Conservation (phyloP, 805 yeast species). For the Sugiyamaella marilandica region DNA sequence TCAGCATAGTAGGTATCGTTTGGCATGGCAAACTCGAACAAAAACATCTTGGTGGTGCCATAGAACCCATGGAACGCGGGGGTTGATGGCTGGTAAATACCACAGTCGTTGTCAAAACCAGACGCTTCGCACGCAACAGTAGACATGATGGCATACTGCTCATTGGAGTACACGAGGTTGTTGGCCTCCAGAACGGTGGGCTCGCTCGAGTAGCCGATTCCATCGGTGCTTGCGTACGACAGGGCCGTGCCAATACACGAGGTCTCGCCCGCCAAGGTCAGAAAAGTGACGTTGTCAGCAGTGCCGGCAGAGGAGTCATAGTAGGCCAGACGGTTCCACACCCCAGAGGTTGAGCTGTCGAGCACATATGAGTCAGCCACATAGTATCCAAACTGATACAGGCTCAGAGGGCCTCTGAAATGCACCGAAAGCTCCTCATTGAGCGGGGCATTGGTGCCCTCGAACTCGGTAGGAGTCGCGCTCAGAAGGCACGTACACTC, state of each 20-base stretch:
- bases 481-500: neutral
- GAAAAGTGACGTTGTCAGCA: slow-evolving; percentile 66
- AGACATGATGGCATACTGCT: slow-evolving; percentile 78
- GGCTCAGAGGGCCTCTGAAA: slow-evolving; percentile 82
- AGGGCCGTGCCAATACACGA: slow-evolving; percentile 94
- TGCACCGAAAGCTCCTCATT: slow-evolving; percentile 85
- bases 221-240: slow-evolving; percentile 76
- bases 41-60: slow-evolving; percentile 79
- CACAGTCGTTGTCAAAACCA: slow-evolving; percentile 51
- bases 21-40: slow-evolving; percentile 95
- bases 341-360: neutral
- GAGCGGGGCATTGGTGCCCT: slow-evolving; percentile 68
- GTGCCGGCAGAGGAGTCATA: slow-evolving; percentile 64
- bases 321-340: slow-evolving; percentile 73
- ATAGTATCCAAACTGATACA: slow-evolving; percentile 74
- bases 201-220: slow-evolving; percentile 64
- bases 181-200: slow-evolving; percentile 66
- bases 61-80: slow-evolving; percentile 95
- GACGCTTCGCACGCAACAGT: slow-evolving; percentile 32
- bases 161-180: slow-evolving; percentile 37
- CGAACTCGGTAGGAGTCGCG: neutral
- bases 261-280: slow-evolving; percentile 86
- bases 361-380: slow-evolving; percentile 4
- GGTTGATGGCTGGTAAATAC: slow-evolving; percentile 74
- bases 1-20: slow-evolving; percentile 35